Percentiles rank a stretch among this genome's conserved stretches.
Conservation (phyloP, 148 eudicot genomes). For the Salicornia ramosissima region DNA sequence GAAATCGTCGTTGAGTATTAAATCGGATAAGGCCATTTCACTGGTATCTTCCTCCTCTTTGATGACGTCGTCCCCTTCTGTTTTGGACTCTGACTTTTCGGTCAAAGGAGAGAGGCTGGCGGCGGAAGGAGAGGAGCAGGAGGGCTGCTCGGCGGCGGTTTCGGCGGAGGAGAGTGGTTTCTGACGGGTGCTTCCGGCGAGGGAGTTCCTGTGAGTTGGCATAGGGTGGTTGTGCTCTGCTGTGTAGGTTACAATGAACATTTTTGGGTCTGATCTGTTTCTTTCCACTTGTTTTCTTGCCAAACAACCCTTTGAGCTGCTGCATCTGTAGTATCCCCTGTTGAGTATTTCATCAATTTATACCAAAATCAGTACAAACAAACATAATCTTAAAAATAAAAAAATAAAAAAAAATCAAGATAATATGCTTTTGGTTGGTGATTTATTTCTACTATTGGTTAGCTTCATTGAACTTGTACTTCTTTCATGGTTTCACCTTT, state of each 20-base stretch:
- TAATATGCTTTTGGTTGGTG: conserved; percentile 19
- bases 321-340: conserved; percentile 88
- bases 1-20: conserved; percentile 62
- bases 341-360: conserved; percentile 9
- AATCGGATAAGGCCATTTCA: conserved; percentile 40
- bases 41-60: conserved; percentile 40
- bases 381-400: neutral
- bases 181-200: conserved; percentile 79
- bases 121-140: conserved; percentile 27
- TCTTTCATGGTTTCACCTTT: conserved; percentile 2
- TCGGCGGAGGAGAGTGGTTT: conserved; percentile 33
- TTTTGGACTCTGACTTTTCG: conserved; percentile 40
- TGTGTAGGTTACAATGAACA: conserved; percentile 87
- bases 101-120: conserved; percentile 38
- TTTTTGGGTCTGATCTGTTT: conserved; percentile 69
- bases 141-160: conserved; percentile 25
- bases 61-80: conserved; percentile 30
- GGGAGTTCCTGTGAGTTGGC: conserved; percentile 76
- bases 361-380: neutral
- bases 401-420: neutral
- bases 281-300: conserved; percentile 93
- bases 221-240: conserved; percentile 82
- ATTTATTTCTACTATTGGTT: conserved; percentile 24
- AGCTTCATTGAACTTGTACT: conserved; percentile 3
- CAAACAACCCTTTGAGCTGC: conserved; percentile 68